A percentile compares a stretch with the other conserved stretches of the same genome.
phyloP scores from a whole-genome alignment of 495 filamentous ascomycete species.

The Aspergillus diversus region DNA sequence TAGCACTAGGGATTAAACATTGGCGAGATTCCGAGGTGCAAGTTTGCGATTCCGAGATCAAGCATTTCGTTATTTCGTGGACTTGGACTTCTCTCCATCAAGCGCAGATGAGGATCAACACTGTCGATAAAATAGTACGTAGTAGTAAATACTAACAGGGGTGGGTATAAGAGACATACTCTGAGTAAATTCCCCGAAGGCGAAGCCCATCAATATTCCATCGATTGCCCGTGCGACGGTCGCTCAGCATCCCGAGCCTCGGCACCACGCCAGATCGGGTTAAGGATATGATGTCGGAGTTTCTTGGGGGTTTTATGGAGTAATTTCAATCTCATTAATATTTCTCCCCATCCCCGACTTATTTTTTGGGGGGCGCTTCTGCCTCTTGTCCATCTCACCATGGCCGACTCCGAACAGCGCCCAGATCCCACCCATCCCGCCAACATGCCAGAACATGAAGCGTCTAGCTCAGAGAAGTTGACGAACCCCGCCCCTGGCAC shows the following conservation, averaged over 20 bases:
- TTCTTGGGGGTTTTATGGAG: background rate
- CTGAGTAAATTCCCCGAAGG: too few species aligned
- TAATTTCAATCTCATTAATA: slow-evolving; percentile 9
- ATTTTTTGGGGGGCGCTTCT: background rate
- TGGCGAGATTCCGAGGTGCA: too few species aligned
- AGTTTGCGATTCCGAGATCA: too few species aligned
- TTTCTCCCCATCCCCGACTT: slow-evolving; percentile 14
- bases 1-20: too few species aligned
- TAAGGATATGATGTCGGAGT: too few species aligned
- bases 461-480: slow-evolving; percentile 27
- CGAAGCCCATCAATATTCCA: background rate
- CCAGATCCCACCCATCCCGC: slow-evolving; percentile 3
- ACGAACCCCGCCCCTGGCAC: slow-evolving; percentile 26
- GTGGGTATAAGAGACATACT: background rate
- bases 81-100: too few species aligned
- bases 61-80: too few species aligned
- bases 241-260: slow-evolving; percentile 24
- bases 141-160: background rate
- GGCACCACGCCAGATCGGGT: slow-evolving; percentile 20
- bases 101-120: too few species aligned
- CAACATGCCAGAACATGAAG: slow-evolving; percentile 14
- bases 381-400: slow-evolving; percentile 3
- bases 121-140: background rate
- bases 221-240: slow-evolving; percentile 2
- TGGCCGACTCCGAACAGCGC: slow-evolving; percentile 14